These are phyloP conservation scores for Tulasnella sp. DNA, from an alignment of 768 basidiomycete genomes.

Conservation along the genomic window DNA sequence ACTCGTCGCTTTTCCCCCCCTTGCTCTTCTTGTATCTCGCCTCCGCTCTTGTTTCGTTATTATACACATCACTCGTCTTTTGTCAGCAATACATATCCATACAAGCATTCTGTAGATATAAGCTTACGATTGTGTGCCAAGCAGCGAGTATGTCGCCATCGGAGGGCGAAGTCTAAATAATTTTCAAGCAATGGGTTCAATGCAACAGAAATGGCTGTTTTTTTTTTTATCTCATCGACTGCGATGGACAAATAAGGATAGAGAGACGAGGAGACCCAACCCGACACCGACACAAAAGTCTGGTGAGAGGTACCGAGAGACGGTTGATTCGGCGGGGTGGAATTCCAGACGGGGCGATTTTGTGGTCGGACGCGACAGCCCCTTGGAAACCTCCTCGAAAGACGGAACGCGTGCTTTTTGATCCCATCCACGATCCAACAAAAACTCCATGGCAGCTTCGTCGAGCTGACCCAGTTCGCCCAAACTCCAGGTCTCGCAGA, in stretches of 20 bases:
- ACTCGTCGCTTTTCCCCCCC: not conserved
- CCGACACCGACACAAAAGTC: conserved; percentile 5
- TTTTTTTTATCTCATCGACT: not conserved
- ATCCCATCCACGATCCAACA: conserved; percentile 88
- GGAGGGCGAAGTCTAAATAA: not conserved
- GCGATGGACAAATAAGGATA: not conserved
- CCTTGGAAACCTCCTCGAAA: conserved; percentile 11
- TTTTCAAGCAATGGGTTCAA: not conserved
- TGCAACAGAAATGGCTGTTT: not conserved
- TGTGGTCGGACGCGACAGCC: not conserved
- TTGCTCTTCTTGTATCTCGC: not conserved
- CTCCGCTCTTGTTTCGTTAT: not conserved
- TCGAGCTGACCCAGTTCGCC: conserved; percentile 73
- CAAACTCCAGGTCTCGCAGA: conserved; percentile 83
- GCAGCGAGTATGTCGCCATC: not conserved
- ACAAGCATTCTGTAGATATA: not conserved
- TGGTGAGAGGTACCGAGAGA: not conserved
- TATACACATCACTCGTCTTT: not conserved
- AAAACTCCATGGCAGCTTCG: conserved; percentile 55
- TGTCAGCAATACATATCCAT: not conserved
- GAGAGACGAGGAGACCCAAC: not conserved
- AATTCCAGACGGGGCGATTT: not conserved
- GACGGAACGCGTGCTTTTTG: conserved; percentile 39
- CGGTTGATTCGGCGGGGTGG: not conserved
- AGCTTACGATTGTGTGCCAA: not conserved